Evolutionary conservation across 371 early-diverging fungal species (phyloP), one percentile per base, ranked within the genome.

Genomic region (Thermomucor indicae-seudaticae): DNA sequence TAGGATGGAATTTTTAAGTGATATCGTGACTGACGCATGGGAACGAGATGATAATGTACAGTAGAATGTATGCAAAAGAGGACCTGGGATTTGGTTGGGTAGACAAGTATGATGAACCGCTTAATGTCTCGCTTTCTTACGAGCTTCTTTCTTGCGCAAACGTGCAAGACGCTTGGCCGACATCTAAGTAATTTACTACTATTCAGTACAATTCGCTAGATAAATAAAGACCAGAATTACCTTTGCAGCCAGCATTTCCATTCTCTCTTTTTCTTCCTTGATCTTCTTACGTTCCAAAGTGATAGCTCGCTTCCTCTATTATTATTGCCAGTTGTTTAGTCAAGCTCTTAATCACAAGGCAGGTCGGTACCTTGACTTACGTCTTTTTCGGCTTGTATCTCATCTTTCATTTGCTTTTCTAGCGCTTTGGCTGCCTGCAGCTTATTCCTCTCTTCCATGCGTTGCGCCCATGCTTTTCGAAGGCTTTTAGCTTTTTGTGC

Each of bases 251-350:
- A 80, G 52, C 43, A 58, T 65, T 30, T 79, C 83, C 49, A 72
- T 63, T 41, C 83, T 67, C 50, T 78, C 83, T 60, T 83, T 78
- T 43, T 83, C 83, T 58, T 80, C 83, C 61, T 72, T 64, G 35
- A 80, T 71, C 65, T 72, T 75, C 44, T 69, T 77, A 50, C 83
- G 76, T 48, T 83, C 83, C 57, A 73, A 60, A 12, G 73, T 83
- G 42, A 76, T 78, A 34, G 74, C 75, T 42, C 75, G 65, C 59
- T 79, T 80, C 55, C 78, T 68, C 83, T 83, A 65, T 30, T 23
- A 31, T 24, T 3, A 19, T 34, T 29, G 27, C 6, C 6, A 22
- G 27, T 34, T 34, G 29, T 10, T 39, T 25, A 6, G 27, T 19
- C 42, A 40, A 8, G 25, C 7, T 11, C 10, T 29, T 31, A 28